phyloP scores from a whole-genome alignment of 306 rosid genomes.

The Rubus idaeus region DNA sequence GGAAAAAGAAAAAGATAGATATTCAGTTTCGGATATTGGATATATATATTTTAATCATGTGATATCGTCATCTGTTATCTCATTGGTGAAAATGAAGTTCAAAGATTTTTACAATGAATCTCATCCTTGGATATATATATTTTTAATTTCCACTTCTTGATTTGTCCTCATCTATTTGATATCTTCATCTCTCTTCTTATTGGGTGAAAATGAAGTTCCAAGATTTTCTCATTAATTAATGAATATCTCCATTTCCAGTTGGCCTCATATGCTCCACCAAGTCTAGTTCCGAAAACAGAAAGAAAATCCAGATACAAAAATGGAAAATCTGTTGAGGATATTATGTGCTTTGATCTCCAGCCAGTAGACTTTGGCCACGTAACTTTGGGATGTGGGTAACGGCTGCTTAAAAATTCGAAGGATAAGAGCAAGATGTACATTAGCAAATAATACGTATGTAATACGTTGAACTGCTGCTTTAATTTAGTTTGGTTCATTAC shows the following conservation, averaged over 20 bases:
- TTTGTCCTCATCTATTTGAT: neutral
- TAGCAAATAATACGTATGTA: too few relatives aligned
- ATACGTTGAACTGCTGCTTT: too few relatives aligned
- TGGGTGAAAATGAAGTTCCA: constrained; percentile 20
- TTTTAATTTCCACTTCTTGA: too few relatives aligned
- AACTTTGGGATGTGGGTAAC: neutral
- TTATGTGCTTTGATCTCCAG: neutral
- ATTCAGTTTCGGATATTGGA: too few relatives aligned
- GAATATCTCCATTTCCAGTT: neutral
- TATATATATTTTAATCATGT: neutral
- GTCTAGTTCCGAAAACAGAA: neutral
- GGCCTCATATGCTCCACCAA: neutral
- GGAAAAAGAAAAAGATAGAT: too few relatives aligned
- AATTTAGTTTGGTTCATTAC: too few relatives aligned
- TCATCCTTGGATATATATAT: neutral
- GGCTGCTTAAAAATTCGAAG: constrained; percentile 8
- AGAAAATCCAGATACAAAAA: neutral
- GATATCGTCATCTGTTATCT: neutral
- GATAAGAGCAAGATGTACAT: neutral
- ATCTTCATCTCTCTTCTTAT: constrained; percentile 29
- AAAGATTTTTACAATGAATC: neutral
- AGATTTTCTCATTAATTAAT: neutral
- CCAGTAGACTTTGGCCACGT: neutral
- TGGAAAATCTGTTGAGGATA: neutral
- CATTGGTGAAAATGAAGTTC: neutral